Evolutionary conservation across 768 basidiomycete genomes (phyloP).

Genomic region (Kwoniella bestiolae): DNA sequence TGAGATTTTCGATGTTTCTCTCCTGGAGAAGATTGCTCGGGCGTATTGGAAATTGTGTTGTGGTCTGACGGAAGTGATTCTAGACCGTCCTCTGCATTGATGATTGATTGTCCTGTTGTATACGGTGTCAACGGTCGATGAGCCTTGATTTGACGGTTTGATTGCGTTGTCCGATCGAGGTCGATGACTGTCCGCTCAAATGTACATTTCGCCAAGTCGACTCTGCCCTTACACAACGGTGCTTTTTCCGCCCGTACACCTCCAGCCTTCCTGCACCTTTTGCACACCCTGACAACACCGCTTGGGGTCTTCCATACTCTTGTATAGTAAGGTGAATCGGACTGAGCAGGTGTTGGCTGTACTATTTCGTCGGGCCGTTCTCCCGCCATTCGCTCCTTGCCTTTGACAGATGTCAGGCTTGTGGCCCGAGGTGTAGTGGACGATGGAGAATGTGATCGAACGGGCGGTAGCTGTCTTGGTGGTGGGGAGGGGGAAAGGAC

Average conservation of each 20-base stretch:
- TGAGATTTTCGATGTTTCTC: not conserved
- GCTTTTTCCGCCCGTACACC: slow-evolving; percentile 19
- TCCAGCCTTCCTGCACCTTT: slow-evolving; percentile 15
- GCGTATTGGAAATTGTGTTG: not conserved
- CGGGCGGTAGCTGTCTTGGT: not conserved
- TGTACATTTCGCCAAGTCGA: not conserved
- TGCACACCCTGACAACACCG: slow-evolving; percentile 11
- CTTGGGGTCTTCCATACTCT: slow-evolving; percentile 7
- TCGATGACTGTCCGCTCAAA: not conserved
- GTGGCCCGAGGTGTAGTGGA: slow-evolving; percentile 1
- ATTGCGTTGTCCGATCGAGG: not conserved
- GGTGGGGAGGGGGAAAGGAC: not conserved
- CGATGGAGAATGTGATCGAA: not conserved
- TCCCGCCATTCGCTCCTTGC: slow-evolving; percentile 32
- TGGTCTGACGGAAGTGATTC: not conserved
- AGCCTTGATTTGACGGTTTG: not conserved
- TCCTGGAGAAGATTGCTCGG: not conserved
- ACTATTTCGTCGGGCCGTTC: slow-evolving; percentile 1
- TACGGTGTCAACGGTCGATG: not conserved
- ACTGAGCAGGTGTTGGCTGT: not conserved
- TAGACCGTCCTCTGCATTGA: not conserved
- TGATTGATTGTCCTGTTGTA: not conserved
- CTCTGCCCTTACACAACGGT: slow-evolving; percentile 2
- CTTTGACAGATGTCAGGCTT: slow-evolving; percentile 17
- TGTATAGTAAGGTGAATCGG: slow-evolving; percentile 14